Evolutionary conservation across 352 stramenopile genomes (phyloP).

Genomic region (Blastocystis hominis): DNA sequence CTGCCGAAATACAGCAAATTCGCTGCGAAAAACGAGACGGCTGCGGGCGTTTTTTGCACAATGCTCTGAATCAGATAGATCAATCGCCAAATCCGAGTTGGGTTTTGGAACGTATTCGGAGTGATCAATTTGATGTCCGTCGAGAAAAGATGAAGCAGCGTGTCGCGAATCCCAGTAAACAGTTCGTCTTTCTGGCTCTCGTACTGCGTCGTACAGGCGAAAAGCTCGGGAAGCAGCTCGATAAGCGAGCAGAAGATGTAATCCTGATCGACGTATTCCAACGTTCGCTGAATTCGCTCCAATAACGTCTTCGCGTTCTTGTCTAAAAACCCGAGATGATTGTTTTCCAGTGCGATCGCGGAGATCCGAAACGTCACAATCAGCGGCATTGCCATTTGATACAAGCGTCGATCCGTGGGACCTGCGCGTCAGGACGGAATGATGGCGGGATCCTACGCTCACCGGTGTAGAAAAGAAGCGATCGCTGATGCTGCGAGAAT

Average conservation of each 20-base stretch:
- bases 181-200: background rate
- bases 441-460: background rate
- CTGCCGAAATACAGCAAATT: background rate
- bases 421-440: background rate
- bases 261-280: slow-evolving; percentile 10
- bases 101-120: background rate
- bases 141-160: background rate
- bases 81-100: background rate
- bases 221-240: slow-evolving; percentile 11
- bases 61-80: background rate
- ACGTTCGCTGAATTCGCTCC: background rate
- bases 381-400: slow-evolving; percentile 26
- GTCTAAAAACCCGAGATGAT: background rate
- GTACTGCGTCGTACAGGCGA: background rate
- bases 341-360: background rate
- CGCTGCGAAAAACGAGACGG: background rate
- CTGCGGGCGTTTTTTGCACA: background rate
- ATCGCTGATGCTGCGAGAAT: background rate
- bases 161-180: background rate
- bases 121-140: background rate
- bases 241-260: slow-evolving; percentile 31
- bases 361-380: slow-evolving; percentile 14
- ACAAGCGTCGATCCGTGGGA: background rate
- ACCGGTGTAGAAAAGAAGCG: background rate
- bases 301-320: slow-evolving; percentile 34